A percentile compares a stretch with the other conserved stretches of the same genome.
phyloP scores from a whole-genome alignment of 2,329 filamentous ascomycete genomes.

The Venturia nashicola region DNA sequence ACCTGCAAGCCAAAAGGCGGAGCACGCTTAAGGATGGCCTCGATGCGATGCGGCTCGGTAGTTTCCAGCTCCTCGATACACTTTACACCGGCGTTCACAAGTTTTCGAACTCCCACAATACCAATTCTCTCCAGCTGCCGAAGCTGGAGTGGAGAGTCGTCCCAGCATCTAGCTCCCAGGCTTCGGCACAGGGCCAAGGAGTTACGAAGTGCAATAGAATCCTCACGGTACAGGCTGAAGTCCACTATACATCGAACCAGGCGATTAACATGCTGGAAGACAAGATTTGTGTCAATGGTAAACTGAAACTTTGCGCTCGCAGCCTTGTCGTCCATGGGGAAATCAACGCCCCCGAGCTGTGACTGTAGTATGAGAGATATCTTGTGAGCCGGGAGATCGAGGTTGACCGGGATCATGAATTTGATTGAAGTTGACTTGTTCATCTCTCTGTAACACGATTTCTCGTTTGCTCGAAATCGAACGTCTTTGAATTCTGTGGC shows the following conservation, averaged over 20 bases:
- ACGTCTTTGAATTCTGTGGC: slow-evolving; percentile 63
- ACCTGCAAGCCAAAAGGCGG: slow-evolving; percentile 70
- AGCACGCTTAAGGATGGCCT: slow-evolving; percentile 63
- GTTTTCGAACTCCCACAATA: slow-evolving; percentile 58
- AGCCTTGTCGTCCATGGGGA: slow-evolving; percentile 37
- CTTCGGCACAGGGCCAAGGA: slow-evolving; percentile 70
- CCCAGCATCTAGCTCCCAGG: slow-evolving; percentile 66
- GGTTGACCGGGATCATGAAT: slow-evolving; percentile 56
- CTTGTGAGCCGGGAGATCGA: slow-evolving; percentile 59
- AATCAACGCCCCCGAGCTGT: slow-evolving; percentile 55
- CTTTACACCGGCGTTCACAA: slow-evolving; percentile 57
- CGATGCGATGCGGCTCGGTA: slow-evolving; percentile 60
- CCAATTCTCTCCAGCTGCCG: slow-evolving; percentile 75
- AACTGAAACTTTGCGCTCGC: slow-evolving; percentile 44
- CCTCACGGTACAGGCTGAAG: slow-evolving; percentile 49
- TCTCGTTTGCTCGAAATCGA: slow-evolving; percentile 58
- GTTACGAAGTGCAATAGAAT: slow-evolving; percentile 54
- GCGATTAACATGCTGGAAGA: slow-evolving; percentile 58
- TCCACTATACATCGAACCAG: slow-evolving; percentile 66
- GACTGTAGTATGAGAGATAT: slow-evolving; percentile 67
- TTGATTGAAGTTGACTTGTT: slow-evolving; percentile 58
- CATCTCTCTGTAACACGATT: slow-evolving; percentile 55
- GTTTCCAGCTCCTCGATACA: slow-evolving; percentile 58
- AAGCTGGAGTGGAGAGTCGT: slow-evolving; percentile 67
- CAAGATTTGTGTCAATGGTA: slow-evolving; percentile 45